These are phyloP conservation scores for Termitomyces sp. DNA, from an alignment of 768 basidiomycete genomes.

Conservation along the genomic window DNA sequence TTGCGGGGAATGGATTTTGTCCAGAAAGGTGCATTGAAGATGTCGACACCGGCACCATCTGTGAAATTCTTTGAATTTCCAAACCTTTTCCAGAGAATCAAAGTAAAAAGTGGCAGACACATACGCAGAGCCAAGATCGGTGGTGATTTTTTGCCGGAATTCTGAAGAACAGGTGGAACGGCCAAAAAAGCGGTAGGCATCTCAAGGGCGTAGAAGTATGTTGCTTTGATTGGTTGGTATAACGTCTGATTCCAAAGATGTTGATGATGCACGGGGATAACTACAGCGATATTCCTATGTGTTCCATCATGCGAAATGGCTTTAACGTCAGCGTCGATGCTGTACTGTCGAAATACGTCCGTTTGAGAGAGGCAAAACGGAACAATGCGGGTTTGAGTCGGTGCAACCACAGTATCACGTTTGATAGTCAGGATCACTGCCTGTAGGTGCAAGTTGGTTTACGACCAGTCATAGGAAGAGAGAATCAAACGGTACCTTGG, in stretches of 20 bases:
- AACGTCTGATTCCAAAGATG: slow-evolving; percentile 30
- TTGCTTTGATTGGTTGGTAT: slow-evolving; percentile 39
- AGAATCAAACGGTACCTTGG: slow-evolving; percentile 7
- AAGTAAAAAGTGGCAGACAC: slow-evolving; percentile 15
- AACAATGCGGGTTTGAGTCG: slow-evolving; percentile 57
- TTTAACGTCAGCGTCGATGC: slow-evolving; percentile 32
- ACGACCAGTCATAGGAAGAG: background rate
- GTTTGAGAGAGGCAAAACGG: slow-evolving; percentile 45
- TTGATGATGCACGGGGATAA: slow-evolving; percentile 41
- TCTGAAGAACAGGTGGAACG: slow-evolving; percentile 44
- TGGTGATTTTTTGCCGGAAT: slow-evolving; percentile 25
- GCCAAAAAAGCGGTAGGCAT: slow-evolving; percentile 54
- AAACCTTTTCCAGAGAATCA: background rate
- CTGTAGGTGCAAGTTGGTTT: slow-evolving; percentile 10
- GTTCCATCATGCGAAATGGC: slow-evolving; percentile 22
- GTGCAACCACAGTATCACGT: slow-evolving; percentile 37
- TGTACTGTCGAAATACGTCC: slow-evolving; percentile 23
- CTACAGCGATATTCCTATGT: slow-evolving; percentile 23
- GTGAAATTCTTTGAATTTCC: background rate
- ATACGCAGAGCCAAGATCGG: slow-evolving; percentile 63
- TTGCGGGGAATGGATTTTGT: slow-evolving; percentile 53
- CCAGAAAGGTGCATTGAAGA: slow-evolving; percentile 54
- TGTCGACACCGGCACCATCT: slow-evolving; percentile 89
- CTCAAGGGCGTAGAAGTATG: slow-evolving; percentile 51
- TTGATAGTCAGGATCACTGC: slow-evolving; percentile 23